Evolutionary conservation across 2,329 filamentous ascomycete species (phyloP).

Genomic region (Dothideomycetidae sp.): DNA sequence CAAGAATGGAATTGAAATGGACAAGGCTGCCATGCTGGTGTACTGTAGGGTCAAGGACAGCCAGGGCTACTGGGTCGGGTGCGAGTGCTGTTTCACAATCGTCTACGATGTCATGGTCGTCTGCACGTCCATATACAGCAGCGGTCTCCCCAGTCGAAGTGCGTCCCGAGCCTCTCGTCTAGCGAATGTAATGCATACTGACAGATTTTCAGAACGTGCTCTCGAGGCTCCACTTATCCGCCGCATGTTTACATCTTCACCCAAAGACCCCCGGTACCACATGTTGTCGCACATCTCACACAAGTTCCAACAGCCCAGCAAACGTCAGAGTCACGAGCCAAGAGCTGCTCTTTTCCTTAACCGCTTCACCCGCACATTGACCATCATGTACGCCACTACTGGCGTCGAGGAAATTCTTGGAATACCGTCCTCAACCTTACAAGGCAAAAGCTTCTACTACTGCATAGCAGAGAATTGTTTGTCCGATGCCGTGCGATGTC

Average conservation of each 20-base stretch:
- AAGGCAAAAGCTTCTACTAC: slow-evolving; percentile 72
- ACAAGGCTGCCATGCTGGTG: slow-evolving; percentile 72
- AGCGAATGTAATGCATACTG: background rate
- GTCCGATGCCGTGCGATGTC: slow-evolving; percentile 58
- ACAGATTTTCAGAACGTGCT: slow-evolving; percentile 46
- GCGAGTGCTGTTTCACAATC: slow-evolving; percentile 80
- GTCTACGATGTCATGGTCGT: slow-evolving; percentile 80
- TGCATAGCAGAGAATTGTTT: slow-evolving; percentile 70
- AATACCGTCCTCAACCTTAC: slow-evolving; percentile 52
- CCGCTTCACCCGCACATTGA: slow-evolving; percentile 67
- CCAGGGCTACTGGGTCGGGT: slow-evolving; percentile 58
- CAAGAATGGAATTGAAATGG: slow-evolving; percentile 56
- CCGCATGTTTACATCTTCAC: slow-evolving; percentile 66
- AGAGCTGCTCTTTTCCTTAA: slow-evolving; percentile 76
- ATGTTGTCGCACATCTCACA: slow-evolving; percentile 76
- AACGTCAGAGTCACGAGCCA: slow-evolving; percentile 52
- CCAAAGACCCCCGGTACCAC: slow-evolving; percentile 71
- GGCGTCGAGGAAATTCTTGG: slow-evolving; percentile 64
- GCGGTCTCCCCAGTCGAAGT: slow-evolving; percentile 59
- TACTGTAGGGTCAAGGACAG: slow-evolving; percentile 60
- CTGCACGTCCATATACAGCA: slow-evolving; percentile 63
- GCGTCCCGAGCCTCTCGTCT: slow-evolving; percentile 24
- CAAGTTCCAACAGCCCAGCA: slow-evolving; percentile 52
- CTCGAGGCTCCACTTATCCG: slow-evolving; percentile 65
- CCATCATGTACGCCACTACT: slow-evolving; percentile 75